Conservation (phyloP, 192 early-diverging fungal species). For the Backusella tuberculispora region DNA sequence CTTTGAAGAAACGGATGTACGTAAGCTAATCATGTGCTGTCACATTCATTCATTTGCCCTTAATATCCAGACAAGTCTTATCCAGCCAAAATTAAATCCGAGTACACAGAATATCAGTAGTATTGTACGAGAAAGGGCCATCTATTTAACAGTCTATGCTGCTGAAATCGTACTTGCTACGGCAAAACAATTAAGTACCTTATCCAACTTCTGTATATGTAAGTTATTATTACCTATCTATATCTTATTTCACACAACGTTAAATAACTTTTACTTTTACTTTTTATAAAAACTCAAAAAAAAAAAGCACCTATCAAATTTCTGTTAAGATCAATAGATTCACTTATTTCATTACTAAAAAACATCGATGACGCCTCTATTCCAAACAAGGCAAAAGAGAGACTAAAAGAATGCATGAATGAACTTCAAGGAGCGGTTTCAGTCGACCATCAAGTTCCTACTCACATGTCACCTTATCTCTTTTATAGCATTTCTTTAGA, state of each 20-base stretch:
- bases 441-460: not conserved
- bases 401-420: slow-evolving; percentile 3
- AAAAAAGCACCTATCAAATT: not conserved
- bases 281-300: not conserved
- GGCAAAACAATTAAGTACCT: not conserved
- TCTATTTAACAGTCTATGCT: not conserved
- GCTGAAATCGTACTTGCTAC: not conserved
- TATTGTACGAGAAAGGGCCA: slow-evolving; percentile 10
- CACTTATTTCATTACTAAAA: slow-evolving; percentile 1
- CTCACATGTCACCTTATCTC: not conserved
- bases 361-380: slow-evolving; percentile 1
- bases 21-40: slow-evolving; percentile 15
- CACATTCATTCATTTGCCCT: not conserved
- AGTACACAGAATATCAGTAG: not conserved
- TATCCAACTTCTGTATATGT: not conserved
- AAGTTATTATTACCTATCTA: not conserved
- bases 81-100: not conserved
- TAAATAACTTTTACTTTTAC: not conserved
- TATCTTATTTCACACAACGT: not conserved
- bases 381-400: slow-evolving; percentile 1
- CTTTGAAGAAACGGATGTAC: not conserved
- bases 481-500: not conserved
- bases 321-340: slow-evolving; percentile 10
- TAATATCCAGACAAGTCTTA: not conserved
- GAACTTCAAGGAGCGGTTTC: not conserved